phyloP scores from a whole-genome alignment of 2,329 filamentous ascomycete genomes.

The Penicillium freii region DNA sequence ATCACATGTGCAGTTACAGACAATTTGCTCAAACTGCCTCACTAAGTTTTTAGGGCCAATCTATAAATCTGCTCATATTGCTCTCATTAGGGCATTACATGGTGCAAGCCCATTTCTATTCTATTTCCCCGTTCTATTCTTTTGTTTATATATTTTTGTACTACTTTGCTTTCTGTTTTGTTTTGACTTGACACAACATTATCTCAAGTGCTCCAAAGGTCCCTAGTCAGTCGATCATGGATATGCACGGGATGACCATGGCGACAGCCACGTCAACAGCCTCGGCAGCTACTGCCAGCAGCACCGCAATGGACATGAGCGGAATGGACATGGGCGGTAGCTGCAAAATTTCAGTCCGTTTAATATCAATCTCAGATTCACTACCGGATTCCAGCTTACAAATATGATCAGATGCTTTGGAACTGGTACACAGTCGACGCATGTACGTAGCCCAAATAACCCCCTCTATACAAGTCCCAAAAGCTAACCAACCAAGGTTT shows the following conservation, averaged over 20 bases:
- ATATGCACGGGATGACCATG: slow-evolving; percentile 6
- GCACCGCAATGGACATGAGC: not conserved
- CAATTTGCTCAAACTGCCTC: slow-evolving; percentile 11
- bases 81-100: not conserved
- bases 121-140: not conserved
- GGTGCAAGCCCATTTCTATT: not conserved
- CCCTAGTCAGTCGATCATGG: not conserved
- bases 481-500: slow-evolving; percentile 52
- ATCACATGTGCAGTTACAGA: not conserved
- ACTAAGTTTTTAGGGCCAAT: not conserved
- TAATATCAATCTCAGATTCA: not conserved
- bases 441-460: slow-evolving; percentile 10
- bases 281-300: not conserved
- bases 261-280: not conserved
- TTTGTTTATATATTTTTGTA: not conserved
- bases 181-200: not conserved
- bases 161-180: not conserved
- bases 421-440: slow-evolving; percentile 26
- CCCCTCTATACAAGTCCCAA: not conserved
- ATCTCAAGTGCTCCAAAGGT: not conserved
- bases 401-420: slow-evolving; percentile 22
- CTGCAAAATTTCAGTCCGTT: slow-evolving; percentile 7
- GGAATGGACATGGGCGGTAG: not conserved
- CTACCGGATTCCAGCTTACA: not conserved
- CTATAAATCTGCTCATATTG: slow-evolving; percentile 5